Evolutionary conservation across 176 grass and related monocot genomes (phyloP), one percentile per base, ranked within the genome.

Genomic region (Thinopyrum elongatum): DNA sequence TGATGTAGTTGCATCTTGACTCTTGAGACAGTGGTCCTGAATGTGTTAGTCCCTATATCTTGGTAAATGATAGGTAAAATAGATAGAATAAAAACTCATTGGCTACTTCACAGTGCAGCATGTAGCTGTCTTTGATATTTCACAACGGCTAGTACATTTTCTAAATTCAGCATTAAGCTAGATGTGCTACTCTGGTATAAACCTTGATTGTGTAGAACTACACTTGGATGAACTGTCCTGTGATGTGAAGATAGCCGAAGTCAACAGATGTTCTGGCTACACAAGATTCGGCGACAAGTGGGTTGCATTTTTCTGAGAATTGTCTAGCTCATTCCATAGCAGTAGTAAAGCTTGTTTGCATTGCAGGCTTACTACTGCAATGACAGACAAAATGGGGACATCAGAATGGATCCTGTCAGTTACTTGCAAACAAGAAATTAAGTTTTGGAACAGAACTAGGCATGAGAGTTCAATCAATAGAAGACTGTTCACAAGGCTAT

Each of bases 311-410:
- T 17, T 55, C 30, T 19, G 44, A n/a, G 44, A 55, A 25, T 63
- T 29, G 59, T 79, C 3, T 47, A 34, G 14, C 60, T 44, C 46
- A 23, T 88, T 28, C 39, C 28, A 63, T 33, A 78, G 34, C 1
- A 38, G 60, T 61, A 42, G 62, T 82, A 78, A 77, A 90, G 51
- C 70, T 62, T 38, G 57, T 28, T 72, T 66, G 42, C 59, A 25
- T 67, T 35, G 33, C 33, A 35, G 16, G 30, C 29, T 82, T 8
- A n/a, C 74, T 86, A 53, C 47, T 51, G 47, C 0, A 81, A 82
- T 80, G 74, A 17, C 38, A 73, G 34, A n/a, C 23, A 61, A 25
- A 77, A 75, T 17, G 38, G 33, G 12, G 47, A 73, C 23, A 42
- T 65, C 65, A 74, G 7, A 74, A 73, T 39, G 3, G 3, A 15